phyloP scores from a whole-genome alignment of 148 eudicot genomes.

The Vaccinium corymbosum region DNA sequence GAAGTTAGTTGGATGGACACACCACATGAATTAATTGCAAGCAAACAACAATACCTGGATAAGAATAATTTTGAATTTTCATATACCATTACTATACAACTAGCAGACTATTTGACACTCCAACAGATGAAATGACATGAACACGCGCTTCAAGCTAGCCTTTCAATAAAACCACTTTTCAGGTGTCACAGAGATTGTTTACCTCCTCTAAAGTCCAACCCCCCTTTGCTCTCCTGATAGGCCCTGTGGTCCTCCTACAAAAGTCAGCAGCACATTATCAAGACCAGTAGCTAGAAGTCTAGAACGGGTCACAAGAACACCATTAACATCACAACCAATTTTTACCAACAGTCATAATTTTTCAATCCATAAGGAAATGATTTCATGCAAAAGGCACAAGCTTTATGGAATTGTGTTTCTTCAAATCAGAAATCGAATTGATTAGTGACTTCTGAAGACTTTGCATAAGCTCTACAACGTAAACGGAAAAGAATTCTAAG shows the following conservation, averaged over 20 bases:
- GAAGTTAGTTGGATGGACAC: not conserved
- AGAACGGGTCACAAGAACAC: not conserved
- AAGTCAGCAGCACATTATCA: slow-evolving; percentile 15
- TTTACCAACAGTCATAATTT: not conserved
- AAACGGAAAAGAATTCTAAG: not conserved
- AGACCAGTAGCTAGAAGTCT: not conserved
- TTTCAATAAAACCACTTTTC: not conserved
- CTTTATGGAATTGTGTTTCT: not conserved
- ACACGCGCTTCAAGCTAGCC: not conserved
- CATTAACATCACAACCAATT: not conserved
- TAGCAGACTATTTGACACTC: not conserved
- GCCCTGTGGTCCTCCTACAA: slow-evolving; percentile 85
- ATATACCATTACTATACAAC: not conserved
- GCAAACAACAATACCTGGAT: not conserved
- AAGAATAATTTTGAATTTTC: not conserved
- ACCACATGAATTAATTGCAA: not conserved
- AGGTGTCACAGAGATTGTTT: slow-evolving; percentile 14
- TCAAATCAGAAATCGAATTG: not conserved
- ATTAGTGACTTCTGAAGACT: not conserved
- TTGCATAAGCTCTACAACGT: not conserved
- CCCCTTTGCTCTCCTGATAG: slow-evolving; percentile 96
- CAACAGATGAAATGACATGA: not conserved
- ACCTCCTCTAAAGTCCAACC: slow-evolving; percentile 99
- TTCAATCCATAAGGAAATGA: not conserved
- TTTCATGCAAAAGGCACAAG: slow-evolving; percentile 2